A percentile compares a stretch with the other conserved stretches of the same genome.
Evolutionary conservation across 768 basidiomycete genomes (phyloP).

Genomic region (Pleurotus citrinopileatus): DNA sequence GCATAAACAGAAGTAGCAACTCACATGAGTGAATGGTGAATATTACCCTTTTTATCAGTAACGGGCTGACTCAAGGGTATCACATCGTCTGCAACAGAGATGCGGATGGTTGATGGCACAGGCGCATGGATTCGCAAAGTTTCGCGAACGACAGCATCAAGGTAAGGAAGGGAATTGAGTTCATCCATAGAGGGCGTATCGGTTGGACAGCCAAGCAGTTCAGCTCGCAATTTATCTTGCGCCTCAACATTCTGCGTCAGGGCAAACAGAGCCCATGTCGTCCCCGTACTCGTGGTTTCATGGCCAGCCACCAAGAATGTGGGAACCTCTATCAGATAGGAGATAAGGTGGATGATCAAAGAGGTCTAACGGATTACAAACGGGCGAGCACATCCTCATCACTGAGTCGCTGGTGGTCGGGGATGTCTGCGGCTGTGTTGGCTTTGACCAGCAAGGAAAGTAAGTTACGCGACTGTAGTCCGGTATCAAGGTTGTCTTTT

Average conservation of each 20-base stretch:
- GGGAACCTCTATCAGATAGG: constrained; percentile 43
- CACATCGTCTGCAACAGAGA: constrained; percentile 50
- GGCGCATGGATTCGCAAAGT: constrained; percentile 55
- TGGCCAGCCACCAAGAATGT: constrained; percentile 62
- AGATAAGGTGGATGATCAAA: neutral
- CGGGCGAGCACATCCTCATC: constrained; percentile 61
- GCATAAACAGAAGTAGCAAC: constrained; percentile 2
- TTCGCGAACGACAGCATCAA: constrained; percentile 66
- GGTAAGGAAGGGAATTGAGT: constrained; percentile 61
- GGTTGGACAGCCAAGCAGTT: constrained; percentile 47
- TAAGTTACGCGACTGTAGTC: constrained; percentile 46
- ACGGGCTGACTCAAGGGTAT: constrained; percentile 47
- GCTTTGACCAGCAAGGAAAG: constrained; percentile 60
- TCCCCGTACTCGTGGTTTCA: constrained; percentile 51
- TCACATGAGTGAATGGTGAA: constrained; percentile 36
- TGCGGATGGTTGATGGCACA: constrained; percentile 38
- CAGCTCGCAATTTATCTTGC: constrained; percentile 57
- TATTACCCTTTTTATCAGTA: constrained; percentile 39
- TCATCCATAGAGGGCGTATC: constrained; percentile 70
- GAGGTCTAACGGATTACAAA: constrained; percentile 27
- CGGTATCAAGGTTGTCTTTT: constrained; percentile 27
- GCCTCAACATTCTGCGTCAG: constrained; percentile 44
- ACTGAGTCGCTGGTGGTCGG: constrained; percentile 49
- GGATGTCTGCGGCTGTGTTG: constrained; percentile 61
- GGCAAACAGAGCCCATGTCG: constrained; percentile 59